Percentiles rank a stretch among this genome's conserved stretches.
phyloP scores from a whole-genome alignment of 257 asterid genomes.

The Osmanthus fragrans region DNA sequence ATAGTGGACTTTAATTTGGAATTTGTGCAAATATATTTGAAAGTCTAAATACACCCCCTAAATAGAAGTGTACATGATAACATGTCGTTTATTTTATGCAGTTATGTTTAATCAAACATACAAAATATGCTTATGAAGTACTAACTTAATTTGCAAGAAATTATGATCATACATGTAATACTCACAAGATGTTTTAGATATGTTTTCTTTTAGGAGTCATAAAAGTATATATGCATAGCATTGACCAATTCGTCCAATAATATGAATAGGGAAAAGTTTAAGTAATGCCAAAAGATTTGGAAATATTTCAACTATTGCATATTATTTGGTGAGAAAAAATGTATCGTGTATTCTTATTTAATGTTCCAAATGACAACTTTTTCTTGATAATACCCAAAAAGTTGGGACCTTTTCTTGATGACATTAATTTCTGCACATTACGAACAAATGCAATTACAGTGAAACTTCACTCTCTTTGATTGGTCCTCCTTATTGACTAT shows the following conservation, averaged over 20 bases:
- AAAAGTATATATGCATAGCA: neutral
- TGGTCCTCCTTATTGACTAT: neutral
- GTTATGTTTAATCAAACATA: too few species aligned
- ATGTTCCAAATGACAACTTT: neutral
- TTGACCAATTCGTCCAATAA: constrained; percentile 13
- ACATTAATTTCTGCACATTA: neutral
- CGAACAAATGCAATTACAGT: neutral
- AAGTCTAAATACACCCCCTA: too few species aligned
- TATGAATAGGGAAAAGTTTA: neutral
- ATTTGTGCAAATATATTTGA: too few species aligned
- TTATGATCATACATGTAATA: too few species aligned
- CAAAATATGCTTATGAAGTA: too few species aligned
- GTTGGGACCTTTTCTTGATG: neutral
- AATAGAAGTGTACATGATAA: too few species aligned
- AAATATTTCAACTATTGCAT: constrained; percentile 11
- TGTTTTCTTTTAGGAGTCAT: neutral
- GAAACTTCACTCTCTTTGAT: neutral
- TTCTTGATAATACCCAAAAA: neutral
- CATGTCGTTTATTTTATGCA: too few species aligned
- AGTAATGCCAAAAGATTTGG: neutral
- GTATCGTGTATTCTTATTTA: neutral
- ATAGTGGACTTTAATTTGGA: too few species aligned
- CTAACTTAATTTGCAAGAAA: too few species aligned
- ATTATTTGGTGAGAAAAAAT: constrained; percentile 1
- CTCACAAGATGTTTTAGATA: too few species aligned